Conservation (phyloP, 495 filamentous ascomycete species). For the Neurospora sp. region DNA sequence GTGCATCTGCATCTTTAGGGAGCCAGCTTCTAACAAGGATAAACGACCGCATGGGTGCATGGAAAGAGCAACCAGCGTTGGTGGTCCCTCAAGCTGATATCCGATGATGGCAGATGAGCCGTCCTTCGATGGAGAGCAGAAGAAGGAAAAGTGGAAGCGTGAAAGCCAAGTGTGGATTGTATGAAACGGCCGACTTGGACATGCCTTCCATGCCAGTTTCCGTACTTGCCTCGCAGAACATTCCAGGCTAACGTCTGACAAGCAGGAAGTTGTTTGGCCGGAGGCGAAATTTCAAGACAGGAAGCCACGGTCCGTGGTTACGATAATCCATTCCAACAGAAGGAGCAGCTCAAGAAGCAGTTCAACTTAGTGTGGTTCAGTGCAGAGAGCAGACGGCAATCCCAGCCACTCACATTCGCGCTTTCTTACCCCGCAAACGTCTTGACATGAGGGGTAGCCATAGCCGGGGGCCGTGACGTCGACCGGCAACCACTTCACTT, state of each 20-base stretch:
- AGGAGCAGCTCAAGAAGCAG: background rate
- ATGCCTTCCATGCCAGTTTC: background rate
- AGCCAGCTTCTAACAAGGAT: background rate
- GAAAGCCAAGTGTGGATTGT: background rate
- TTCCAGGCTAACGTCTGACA: background rate
- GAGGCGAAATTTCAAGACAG: background rate
- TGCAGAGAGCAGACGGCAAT: background rate
- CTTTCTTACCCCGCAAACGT: constrained; percentile 17
- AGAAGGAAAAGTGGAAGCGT: background rate
- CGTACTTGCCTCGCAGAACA: background rate
- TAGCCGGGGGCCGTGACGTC: constrained; percentile 19
- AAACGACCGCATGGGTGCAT: background rate
- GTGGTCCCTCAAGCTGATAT: background rate
- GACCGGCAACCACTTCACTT: constrained; percentile 5
- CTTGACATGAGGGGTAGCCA: constrained; percentile 6
- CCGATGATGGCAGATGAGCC: background rate
- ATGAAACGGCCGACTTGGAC: background rate
- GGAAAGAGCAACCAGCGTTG: background rate
- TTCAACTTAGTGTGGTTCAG: background rate
- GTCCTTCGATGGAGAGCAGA: background rate
- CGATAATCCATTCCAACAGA: background rate
- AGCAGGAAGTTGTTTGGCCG: background rate
- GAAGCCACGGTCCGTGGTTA: background rate
- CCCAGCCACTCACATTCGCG: background rate
- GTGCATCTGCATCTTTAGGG: background rate